A percentile compares a stretch with the other conserved stretches of the same genome.
Evolutionary conservation across 345 rosid species (phyloP).

Genomic region (Gossypium thurberi): DNA sequence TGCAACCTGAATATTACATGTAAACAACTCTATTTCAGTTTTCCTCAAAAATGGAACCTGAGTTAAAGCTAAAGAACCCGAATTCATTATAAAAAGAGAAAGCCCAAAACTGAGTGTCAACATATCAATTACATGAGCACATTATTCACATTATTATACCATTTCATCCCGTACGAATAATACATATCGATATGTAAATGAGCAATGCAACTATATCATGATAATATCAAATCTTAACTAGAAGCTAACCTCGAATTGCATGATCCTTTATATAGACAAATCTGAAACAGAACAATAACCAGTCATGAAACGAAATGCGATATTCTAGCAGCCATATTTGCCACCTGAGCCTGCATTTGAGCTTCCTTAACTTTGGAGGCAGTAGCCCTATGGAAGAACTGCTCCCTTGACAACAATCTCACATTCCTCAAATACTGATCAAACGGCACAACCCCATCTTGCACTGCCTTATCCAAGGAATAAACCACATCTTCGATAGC

Average conservation of each 20-base stretch:
- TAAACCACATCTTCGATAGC: slow-evolving; percentile 83
- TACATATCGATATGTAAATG: background rate
- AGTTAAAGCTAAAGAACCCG: background rate
- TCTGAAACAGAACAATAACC: background rate
- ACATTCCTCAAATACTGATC: slow-evolving; percentile 87
- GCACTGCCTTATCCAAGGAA: slow-evolving; percentile 65
- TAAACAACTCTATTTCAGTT: background rate
- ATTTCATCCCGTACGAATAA: background rate
- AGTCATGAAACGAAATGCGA: slow-evolving; percentile 28
- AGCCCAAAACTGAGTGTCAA: slow-evolving; percentile 1
- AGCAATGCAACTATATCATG: background rate
- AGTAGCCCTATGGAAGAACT: slow-evolving; percentile 79
- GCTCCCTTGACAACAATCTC: slow-evolving; percentile 84
- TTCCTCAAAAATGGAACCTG: background rate
- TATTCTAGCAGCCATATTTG: slow-evolving; percentile 72
- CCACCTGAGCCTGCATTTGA: slow-evolving; percentile 96
- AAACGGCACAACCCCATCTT: slow-evolving; percentile 55
- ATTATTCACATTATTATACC: slow-evolving; percentile 2
- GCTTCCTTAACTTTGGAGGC: slow-evolving; percentile 60
- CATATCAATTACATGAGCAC: slow-evolving; percentile 2
- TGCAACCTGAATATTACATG: background rate
- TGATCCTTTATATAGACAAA: background rate
- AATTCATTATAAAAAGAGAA: background rate
- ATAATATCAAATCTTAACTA: slow-evolving; percentile 11
- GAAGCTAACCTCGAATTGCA: slow-evolving; percentile 17